phyloP scores from a whole-genome alignment of 106 monocot species.

The Allium sativum region DNA sequence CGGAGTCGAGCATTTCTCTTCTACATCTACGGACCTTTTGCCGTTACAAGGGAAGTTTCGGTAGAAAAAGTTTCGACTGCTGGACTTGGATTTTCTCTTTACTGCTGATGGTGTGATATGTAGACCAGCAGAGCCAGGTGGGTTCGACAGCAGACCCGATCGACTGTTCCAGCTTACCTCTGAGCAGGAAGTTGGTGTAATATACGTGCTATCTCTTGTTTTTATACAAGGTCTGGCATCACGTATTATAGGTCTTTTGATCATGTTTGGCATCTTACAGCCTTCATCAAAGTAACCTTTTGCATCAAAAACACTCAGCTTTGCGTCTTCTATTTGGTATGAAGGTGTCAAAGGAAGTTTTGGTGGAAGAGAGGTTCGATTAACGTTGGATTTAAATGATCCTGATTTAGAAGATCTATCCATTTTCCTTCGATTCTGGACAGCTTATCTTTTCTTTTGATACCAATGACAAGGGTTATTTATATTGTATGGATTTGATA shows the following conservation, averaged over 20 bases:
- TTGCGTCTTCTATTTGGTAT: conserved; percentile 16
- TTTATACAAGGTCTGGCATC: conserved; percentile 2
- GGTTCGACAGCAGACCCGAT: not conserved
- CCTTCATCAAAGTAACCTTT: conserved; percentile 43
- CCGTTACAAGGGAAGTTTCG: conserved; percentile 52
- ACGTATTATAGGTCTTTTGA: conserved; percentile 7
- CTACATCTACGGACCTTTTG: conserved; percentile 46
- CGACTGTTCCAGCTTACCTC: conserved; percentile 52
- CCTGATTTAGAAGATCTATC: conserved; percentile 10
- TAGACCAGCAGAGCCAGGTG: not conserved
- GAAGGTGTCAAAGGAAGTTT: conserved; percentile 7
- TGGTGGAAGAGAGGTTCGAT: conserved; percentile 20
- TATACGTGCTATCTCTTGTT: not conserved
- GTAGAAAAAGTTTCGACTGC: conserved; percentile 21
- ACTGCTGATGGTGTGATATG: not conserved
- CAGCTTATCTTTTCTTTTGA: not conserved
- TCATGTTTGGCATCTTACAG: not conserved
- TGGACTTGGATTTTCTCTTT: conserved; percentile 3
- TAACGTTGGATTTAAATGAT: not conserved
- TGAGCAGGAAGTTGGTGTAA: conserved; percentile 33
- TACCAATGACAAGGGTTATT: too few relatives aligned
- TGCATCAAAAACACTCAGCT: conserved; percentile 65
- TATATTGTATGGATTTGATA: too few relatives aligned
- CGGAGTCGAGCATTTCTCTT: conserved; percentile 28
- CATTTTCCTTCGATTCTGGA: not conserved